Evolutionary conservation across 257 asterid species (phyloP).

Genomic region (Solanum lignicaule): DNA sequence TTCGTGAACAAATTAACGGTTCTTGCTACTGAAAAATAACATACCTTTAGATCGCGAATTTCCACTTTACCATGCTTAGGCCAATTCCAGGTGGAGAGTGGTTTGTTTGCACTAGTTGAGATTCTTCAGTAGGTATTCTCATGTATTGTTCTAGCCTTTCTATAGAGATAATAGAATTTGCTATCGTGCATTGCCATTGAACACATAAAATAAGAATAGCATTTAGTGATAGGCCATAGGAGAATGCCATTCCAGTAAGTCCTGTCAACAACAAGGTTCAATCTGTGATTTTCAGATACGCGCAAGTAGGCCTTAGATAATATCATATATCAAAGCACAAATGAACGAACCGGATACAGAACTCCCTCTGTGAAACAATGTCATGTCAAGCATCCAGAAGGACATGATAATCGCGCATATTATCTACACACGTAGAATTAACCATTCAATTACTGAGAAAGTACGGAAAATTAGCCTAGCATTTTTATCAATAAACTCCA

Average conservation of each 20-base stretch:
- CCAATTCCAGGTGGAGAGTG: neutral
- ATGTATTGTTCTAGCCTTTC: conserved; percentile 1
- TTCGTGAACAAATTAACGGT: neutral
- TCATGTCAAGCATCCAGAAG: neutral
- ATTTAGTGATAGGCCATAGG: neutral
- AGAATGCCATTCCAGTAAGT: neutral
- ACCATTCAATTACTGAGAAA: neutral
- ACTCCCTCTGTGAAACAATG: neutral
- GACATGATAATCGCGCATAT: neutral
- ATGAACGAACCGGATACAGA: neutral
- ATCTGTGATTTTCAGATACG: neutral
- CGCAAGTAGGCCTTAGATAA: neutral
- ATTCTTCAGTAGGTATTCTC: neutral
- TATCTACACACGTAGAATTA: neutral
- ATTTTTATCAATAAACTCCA: neutral
- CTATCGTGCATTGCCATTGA: neutral
- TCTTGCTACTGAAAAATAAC: neutral
- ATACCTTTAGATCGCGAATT: neutral
- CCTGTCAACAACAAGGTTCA: neutral
- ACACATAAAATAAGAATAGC: neutral
- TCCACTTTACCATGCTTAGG: neutral
- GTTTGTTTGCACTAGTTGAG: neutral
- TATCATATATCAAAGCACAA: neutral
- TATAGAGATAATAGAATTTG: neutral
- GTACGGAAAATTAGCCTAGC: neutral